Base-by-base conservation (phyloP, 352 stramenopile genomes). In the Globisporangium ultimum region DNA sequence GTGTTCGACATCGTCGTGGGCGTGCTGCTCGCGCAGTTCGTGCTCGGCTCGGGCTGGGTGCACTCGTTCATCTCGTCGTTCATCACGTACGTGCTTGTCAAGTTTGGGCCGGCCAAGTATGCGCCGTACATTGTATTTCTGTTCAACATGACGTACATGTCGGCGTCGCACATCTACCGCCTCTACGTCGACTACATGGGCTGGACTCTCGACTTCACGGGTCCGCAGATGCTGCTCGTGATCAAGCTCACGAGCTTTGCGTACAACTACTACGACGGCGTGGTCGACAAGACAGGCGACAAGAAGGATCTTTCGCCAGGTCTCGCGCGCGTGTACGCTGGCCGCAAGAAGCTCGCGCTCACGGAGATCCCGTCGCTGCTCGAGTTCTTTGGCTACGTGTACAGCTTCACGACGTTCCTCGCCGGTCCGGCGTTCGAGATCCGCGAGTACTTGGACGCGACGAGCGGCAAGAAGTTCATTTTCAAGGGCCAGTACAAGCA, bases 181-280 rank as follows among this genome's bases (percentile, higher is more conserved):
- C 69, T 98, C 41, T 97, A 96, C 57, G 90, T 98, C 47, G 96
- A 98, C 66, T 99, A 98, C 70, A 95, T 98, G 80, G 86, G 86
- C 66, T 94, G 80, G 80, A 93, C 57, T 18, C 43, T 96, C 28
- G 91, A 98, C 71, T 91, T 88, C 50, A 97, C 88, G 0, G 90
- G 71, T 2, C 66, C 81, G 17, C 89, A 97, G 69, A 97, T 97
- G 93, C 76, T 98, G 51, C 76, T 99, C 22, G 92, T 97, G 34
- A 98, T 98, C 77, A 99, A 99, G 71, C 83, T 99, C 38, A 98
- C 96, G 58, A 96, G 93, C 71, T 97, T 99, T 64, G 95, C 92
- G n/a, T 99, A 93, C 82, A 99, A 99, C 70, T 88, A 98, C 60
- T 97, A 97, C 68, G 96, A 99, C 64, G 94, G 95, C 48, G 85